Base-by-base conservation (phyloP, 2,329 filamentous ascomycete species). In the Sclerotinia trifoliorum region DNA sequence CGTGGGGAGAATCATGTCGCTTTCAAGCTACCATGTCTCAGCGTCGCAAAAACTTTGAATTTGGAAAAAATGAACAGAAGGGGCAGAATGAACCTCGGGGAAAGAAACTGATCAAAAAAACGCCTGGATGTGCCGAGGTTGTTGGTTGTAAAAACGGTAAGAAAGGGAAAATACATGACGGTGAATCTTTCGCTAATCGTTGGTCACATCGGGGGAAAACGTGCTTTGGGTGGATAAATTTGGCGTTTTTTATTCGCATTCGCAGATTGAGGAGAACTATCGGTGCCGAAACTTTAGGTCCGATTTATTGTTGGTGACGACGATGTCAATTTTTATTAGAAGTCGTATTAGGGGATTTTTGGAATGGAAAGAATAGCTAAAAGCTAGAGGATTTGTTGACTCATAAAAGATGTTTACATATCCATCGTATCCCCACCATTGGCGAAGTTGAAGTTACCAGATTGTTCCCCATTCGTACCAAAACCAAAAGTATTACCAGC, bases 401-500 rank as follows among this genome's bases (percentile, higher is more conserved):
- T 62, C 69, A 54, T 66, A 44, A 62, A 51, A 69, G 52, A 61
- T 68, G 52, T 80, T 86, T 85, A 90, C 87, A 90, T 92, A 77
- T 91, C 89, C 88, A 91, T 91, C 52, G 86, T 87, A 77, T 91
- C 89, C 73, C 84, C 86, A 71, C 87, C 87, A 77, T 88, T 84
- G n/a, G 92, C 92, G 79, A 99, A 99, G 87, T 92, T 97, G 88
- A 98, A 99, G 78, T 91, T 91, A 74, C 91, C 90, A 78, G 91
- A 91, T 74, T 91, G 90, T 78, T 92, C 89, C 65, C 81, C 82
- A 78, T 86, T 88, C 75, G 89, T 83, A 77, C 91, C 89, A 80
- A 98, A 91, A 76, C 94, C 87, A 80, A 94, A 95, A 68, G 88
- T 88, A 69, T 90, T 90, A 76, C 91, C 91, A 52, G 84, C 80